A percentile compares a stretch with the other conserved stretches of the same genome.
Conservation (phyloP, 1,139 yeast species). For the Suhomyces taliae region DNA sequence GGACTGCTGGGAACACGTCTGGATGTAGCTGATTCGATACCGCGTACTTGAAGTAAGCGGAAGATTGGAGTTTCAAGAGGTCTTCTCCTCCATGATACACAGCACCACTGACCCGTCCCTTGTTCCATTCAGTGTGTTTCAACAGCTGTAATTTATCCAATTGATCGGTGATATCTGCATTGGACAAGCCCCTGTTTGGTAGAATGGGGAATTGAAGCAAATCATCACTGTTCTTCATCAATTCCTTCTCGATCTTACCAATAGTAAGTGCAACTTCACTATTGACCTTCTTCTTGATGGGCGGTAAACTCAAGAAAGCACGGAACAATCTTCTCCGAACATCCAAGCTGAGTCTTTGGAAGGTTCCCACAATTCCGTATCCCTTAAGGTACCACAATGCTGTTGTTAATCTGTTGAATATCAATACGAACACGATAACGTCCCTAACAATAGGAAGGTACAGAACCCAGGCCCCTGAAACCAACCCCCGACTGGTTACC, state of each 20-base stretch:
- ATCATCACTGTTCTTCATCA: constrained; percentile 52
- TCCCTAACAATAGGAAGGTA: constrained; percentile 25
- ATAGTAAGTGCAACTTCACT: constrained; percentile 54
- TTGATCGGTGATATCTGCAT: constrained; percentile 44
- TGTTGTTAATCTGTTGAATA: constrained; percentile 14
- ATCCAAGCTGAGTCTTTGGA: constrained; percentile 13
- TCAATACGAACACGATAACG: constrained; percentile 21
- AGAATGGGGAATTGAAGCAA: constrained; percentile 49
- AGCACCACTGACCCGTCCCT: constrained; percentile 89
- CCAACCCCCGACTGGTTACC: not conserved
- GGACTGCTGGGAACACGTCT: constrained; percentile 93
- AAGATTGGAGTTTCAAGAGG: constrained; percentile 66
- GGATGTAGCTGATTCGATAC: constrained; percentile 96
- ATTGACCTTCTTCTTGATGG: constrained; percentile 56
- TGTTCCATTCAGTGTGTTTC: constrained; percentile 75
- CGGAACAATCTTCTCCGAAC: constrained; percentile 27
- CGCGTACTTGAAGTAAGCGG: constrained; percentile 73
- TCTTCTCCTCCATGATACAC: constrained; percentile 93
- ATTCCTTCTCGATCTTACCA: constrained; percentile 48
- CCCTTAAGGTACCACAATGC: constrained; percentile 26
- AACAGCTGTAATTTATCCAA: constrained; percentile 50
- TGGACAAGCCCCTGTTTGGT: constrained; percentile 58
- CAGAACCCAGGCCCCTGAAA: not conserved
- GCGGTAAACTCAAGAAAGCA: constrained; percentile 51
- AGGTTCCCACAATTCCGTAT: constrained; percentile 38